Evolutionary conservation across 1,284 basidiomycete genomes (phyloP).

Genomic region (Sporisorium reilianum): DNA sequence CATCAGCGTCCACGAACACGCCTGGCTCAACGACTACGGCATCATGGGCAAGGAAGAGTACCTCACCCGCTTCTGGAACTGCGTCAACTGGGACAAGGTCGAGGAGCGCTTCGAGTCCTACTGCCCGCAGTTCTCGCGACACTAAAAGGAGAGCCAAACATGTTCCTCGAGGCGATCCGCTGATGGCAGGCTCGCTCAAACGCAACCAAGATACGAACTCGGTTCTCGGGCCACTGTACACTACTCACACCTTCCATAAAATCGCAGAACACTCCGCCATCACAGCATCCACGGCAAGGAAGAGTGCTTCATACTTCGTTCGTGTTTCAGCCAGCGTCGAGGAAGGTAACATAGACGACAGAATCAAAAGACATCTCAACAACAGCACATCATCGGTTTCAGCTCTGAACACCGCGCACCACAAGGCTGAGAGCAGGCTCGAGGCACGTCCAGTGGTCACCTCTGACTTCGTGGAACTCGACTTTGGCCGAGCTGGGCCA

Average conservation of each 20-base stretch:
- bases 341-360: background rate
- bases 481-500: slow-evolving; percentile 18
- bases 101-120: slow-evolving; percentile 52
- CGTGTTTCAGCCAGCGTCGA: background rate
- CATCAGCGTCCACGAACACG: slow-evolving; percentile 87
- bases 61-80: slow-evolving; percentile 87
- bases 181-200: background rate
- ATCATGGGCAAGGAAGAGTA: slow-evolving; percentile 94
- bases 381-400: background rate
- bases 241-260: slow-evolving; percentile 19
- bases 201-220: background rate
- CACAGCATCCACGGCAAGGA: background rate
- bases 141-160: background rate
- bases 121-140: slow-evolving; percentile 40
- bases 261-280: slow-evolving; percentile 19
- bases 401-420: slow-evolving; percentile 1
- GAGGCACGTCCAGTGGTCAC: slow-evolving; percentile 45
- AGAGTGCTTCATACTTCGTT: background rate
- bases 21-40: slow-evolving; percentile 89
- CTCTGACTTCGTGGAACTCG: slow-evolving; percentile 14
- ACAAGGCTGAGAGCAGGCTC: slow-evolving; percentile 29
- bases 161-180: no score
- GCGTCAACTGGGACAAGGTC: slow-evolving; percentile 80
- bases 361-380: no score
- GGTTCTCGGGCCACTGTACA: slow-evolving; percentile 30